phyloP scores from a whole-genome alignment of 495 filamentous ascomycete genomes.

The Pyrenopolyporus hunteri region DNA sequence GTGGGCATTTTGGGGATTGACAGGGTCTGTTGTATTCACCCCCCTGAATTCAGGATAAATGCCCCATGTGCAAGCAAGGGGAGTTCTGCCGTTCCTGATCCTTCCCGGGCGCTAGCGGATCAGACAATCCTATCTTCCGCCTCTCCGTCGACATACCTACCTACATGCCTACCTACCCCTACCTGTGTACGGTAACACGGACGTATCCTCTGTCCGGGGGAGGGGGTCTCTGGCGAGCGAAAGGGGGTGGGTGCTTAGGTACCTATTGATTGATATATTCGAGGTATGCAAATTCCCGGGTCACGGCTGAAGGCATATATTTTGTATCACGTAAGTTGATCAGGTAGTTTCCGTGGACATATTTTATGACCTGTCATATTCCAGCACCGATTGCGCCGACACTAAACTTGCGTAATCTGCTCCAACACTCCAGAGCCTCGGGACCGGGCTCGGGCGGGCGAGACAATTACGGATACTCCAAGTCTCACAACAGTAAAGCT shows the following conservation, averaged over 20 bases:
- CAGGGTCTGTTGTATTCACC: conserved; percentile 37
- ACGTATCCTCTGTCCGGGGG: not conserved
- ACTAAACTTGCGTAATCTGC: conserved; percentile 24
- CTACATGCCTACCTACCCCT: too few species aligned
- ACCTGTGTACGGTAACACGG: too few species aligned
- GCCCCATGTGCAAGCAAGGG: conserved; percentile 23
- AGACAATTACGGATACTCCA: conserved; percentile 22
- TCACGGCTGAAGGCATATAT: conserved; percentile 21
- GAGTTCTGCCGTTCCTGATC: conserved; percentile 29
- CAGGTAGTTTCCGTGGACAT: too few species aligned
- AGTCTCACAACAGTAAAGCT: conserved; percentile 29
- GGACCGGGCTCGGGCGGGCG: conserved; percentile 5
- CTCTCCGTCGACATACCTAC: conserved; percentile 12
- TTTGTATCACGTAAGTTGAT: conserved; percentile 16
- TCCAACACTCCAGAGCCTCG: conserved; percentile 12
- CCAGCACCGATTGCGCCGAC: not conserved
- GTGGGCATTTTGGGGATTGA: conserved; percentile 15
- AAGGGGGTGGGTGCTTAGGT: not conserved
- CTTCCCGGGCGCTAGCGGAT: conserved; percentile 17
- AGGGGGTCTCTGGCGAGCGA: too few species aligned
- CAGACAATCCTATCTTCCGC: conserved; percentile 28
- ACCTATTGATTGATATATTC: not conserved
- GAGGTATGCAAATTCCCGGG: conserved; percentile 19
- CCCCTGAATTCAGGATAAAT: conserved; percentile 40
- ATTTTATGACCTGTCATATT: not conserved